Evolutionary conservation across 1,284 basidiomycete species (phyloP).

Genomic region (Vanrija sp.): DNA sequence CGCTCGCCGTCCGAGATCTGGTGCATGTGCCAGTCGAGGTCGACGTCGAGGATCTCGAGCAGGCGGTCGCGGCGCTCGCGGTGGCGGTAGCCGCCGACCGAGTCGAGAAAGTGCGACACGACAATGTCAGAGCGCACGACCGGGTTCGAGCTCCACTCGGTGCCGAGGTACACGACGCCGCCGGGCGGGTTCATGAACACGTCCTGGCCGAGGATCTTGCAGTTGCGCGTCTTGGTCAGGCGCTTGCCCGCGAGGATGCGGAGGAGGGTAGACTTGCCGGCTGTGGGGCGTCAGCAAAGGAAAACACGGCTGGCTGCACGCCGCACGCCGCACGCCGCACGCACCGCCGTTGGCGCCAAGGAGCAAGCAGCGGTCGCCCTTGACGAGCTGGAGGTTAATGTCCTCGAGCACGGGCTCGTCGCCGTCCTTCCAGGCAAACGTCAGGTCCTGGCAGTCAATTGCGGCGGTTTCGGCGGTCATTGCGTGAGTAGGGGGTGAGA

Average conservation of each 20-base stretch:
- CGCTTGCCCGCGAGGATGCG: slow-evolving; percentile 92
- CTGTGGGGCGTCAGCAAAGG: slow-evolving; percentile 45
- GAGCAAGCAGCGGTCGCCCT: slow-evolving; percentile 73
- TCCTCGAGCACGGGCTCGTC: slow-evolving; percentile 57
- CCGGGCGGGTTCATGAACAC: slow-evolving; percentile 65
- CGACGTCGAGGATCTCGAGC: slow-evolving; percentile 88
- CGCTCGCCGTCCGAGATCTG: slow-evolving; percentile 94
- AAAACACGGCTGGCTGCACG: too few species aligned
- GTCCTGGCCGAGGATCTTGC: slow-evolving; percentile 72
- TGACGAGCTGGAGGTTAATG: slow-evolving; percentile 63
- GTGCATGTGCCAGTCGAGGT: slow-evolving; percentile 70
- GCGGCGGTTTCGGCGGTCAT: slow-evolving; percentile 28
- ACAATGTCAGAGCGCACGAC: slow-evolving; percentile 88
- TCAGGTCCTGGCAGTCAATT: slow-evolving; percentile 60
- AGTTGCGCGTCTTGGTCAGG: slow-evolving; percentile 64
- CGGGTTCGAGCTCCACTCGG: slow-evolving; percentile 93
- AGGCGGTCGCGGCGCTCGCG: slow-evolving; percentile 81
- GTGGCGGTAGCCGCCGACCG: slow-evolving; percentile 91
- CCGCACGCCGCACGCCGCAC: slow-evolving; percentile 21
- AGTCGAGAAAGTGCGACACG: slow-evolving; percentile 86
- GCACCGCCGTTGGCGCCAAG: slow-evolving; percentile 87
- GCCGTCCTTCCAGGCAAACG: slow-evolving; percentile 58
- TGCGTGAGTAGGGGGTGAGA: not conserved
- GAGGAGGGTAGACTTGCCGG: slow-evolving; percentile 92
- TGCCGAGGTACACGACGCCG: slow-evolving; percentile 85